These are phyloP conservation scores for Sclerotinia minor DNA, from an alignment of 2,329 filamentous ascomycete species.

Conservation along the genomic window DNA sequence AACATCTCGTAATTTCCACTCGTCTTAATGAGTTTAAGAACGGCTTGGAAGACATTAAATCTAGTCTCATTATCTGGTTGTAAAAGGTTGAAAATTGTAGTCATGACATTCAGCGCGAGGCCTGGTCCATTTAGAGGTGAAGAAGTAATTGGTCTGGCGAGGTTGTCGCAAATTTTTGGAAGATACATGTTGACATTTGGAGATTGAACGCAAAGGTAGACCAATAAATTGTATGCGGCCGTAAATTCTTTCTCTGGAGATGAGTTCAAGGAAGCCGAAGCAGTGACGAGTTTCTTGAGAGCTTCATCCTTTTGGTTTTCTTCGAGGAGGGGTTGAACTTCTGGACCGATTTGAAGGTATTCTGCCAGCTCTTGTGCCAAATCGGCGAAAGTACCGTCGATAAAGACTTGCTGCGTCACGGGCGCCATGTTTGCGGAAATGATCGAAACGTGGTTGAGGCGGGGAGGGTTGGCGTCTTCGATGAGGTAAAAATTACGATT, in stretches of 20 bases:
- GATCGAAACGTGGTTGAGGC: constrained; percentile 24
- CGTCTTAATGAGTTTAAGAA: constrained; percentile 77
- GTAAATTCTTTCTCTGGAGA: constrained; percentile 97
- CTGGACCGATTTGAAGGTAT: constrained; percentile 76
- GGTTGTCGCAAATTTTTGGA: constrained; percentile 83
- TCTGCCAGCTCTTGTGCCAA: constrained; percentile 92
- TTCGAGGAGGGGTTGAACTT: constrained; percentile 71
- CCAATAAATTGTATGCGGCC: constrained; percentile 92
- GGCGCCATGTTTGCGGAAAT: constrained; percentile 34
- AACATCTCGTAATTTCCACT: constrained; percentile 80
- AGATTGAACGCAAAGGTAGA: constrained; percentile 87
- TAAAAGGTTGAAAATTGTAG: constrained; percentile 95
- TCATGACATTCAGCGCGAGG: constrained; percentile 85
- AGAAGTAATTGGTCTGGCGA: constrained; percentile 80
- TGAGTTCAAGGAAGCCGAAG: constrained; percentile 73
- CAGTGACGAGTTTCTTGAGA: constrained; percentile 83
- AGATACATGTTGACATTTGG: constrained; percentile 84
- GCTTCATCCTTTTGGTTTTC: constrained; percentile 77
- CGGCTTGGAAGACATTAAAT: constrained; percentile 87
- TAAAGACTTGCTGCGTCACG: constrained; percentile 55
- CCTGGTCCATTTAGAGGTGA: constrained; percentile 83
- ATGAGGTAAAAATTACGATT: constrained; percentile 25
- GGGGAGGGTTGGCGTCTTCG: constrained; percentile 23
- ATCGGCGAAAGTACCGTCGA: constrained; percentile 94
- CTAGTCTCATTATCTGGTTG: constrained; percentile 73